Percentiles rank a stretch among this genome's conserved stretches.
Evolutionary conservation across 2,329 filamentous ascomycete species (phyloP).

Genomic region (Westerdykella ornata): DNA sequence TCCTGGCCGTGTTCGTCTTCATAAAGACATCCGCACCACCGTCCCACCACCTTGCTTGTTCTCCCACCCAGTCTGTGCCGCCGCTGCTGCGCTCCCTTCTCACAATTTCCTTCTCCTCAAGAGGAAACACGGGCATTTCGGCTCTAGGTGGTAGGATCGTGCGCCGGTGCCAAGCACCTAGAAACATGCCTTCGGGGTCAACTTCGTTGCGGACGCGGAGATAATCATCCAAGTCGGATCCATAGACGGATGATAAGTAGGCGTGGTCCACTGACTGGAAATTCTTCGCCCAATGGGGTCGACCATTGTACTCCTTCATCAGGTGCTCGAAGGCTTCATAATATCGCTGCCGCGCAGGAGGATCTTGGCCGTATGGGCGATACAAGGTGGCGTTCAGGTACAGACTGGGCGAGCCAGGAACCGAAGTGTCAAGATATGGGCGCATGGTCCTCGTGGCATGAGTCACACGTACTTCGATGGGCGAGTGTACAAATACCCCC

Average conservation of each 20-base stretch:
- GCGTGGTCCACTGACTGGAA: slow-evolving; percentile 55
- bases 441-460: slow-evolving; percentile 56
- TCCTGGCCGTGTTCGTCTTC: slow-evolving; percentile 23
- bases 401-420: slow-evolving; percentile 61
- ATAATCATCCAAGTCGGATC: slow-evolving; percentile 60
- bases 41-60: slow-evolving; percentile 34
- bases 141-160: slow-evolving; percentile 29
- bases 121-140: slow-evolving; percentile 27
- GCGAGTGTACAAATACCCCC: slow-evolving; percentile 78
- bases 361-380: slow-evolving; percentile 70
- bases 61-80: slow-evolving; percentile 36
- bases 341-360: slow-evolving; percentile 68
- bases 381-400: slow-evolving; percentile 91
- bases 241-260: slow-evolving; percentile 64
- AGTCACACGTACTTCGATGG: slow-evolving; percentile 81
- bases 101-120: slow-evolving; percentile 42
- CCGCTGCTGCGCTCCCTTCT: slow-evolving; percentile 23
- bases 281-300: slow-evolving; percentile 92
- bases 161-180: slow-evolving; percentile 81
- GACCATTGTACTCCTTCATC: slow-evolving; percentile 76
- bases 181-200: slow-evolving; percentile 79
- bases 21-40: slow-evolving; percentile 26
- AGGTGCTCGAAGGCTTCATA: slow-evolving; percentile 88
- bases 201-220: slow-evolving; percentile 60
- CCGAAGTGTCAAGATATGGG: slow-evolving; percentile 68